These are phyloP conservation scores for Piromyces finnis DNA, from an alignment of 192 early-diverging fungal species.

Conservation along the genomic window DNA sequence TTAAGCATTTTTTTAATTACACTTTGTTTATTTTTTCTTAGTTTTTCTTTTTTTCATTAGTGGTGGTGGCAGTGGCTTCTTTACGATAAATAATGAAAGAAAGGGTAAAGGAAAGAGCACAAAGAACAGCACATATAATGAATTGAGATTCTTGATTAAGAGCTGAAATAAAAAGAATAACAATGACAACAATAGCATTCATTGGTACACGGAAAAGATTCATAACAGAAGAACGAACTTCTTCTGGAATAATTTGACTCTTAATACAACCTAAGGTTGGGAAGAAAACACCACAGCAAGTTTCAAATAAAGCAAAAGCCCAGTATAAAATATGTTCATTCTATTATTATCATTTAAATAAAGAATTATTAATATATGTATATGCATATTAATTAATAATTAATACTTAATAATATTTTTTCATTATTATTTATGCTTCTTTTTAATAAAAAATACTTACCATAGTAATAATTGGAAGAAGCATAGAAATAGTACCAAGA, in stretches of 20 bases:
- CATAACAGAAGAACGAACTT: slow-evolving; percentile 33
- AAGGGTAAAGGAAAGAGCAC: background rate
- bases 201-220: slow-evolving; percentile 40
- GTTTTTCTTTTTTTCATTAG: background rate
- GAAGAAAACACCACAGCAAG: slow-evolving; percentile 31
- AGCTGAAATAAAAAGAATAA: slow-evolving; percentile 15
- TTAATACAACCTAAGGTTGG: slow-evolving; percentile 25
- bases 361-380: too few relatives aligned
- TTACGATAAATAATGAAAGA: background rate
- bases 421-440: too few relatives aligned
- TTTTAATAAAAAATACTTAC: background rate
- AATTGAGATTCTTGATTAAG: slow-evolving; percentile 19
- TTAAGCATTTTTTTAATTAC: too few relatives aligned
- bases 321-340: slow-evolving; percentile 12
- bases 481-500: background rate
- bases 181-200: slow-evolving; percentile 28
- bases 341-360: background rate
- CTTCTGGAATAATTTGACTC: slow-evolving; percentile 31
- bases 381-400: too few relatives aligned
- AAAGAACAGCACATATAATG: slow-evolving; percentile 19
- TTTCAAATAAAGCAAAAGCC: slow-evolving; percentile 31
- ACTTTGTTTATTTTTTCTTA: background rate
- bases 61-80: background rate
- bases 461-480: background rate
- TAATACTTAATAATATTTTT: too few relatives aligned